phyloP scores from a whole-genome alignment of 306 rosid species.

The Quercus rubra region DNA sequence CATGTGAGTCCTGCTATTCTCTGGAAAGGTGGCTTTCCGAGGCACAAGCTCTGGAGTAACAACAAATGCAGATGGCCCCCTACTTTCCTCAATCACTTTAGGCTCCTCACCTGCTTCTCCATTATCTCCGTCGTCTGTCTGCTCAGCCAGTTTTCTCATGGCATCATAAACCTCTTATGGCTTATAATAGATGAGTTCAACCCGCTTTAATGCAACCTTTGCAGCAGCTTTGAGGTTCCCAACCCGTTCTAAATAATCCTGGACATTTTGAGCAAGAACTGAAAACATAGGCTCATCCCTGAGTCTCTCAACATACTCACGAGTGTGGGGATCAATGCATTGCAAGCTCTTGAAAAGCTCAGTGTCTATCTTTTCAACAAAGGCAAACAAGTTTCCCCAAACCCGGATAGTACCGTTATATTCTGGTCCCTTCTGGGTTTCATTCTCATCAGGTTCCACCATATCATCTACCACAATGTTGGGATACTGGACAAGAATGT shows the following conservation, averaged over 20 bases:
- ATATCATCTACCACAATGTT: constrained; percentile 82
- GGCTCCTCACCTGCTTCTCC: constrained; percentile 48
- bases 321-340: constrained; percentile 96
- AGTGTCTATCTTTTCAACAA: constrained; percentile 70
- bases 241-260: constrained; percentile 73
- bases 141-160: constrained; percentile 83
- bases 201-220: constrained; percentile 80
- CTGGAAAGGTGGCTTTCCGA: constrained; percentile 81
- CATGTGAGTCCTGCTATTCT: constrained; percentile 73
- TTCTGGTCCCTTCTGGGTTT: constrained; percentile 82
- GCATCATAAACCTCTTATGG: constrained; percentile 97
- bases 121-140: constrained; percentile 42
- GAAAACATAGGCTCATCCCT: constrained; percentile 76
- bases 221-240: constrained; percentile 70
- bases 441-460: constrained; percentile 86
- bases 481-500: constrained; percentile 69
- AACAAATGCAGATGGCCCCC: constrained; percentile 71
- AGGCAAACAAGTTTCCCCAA: constrained; percentile 94
- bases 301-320: constrained; percentile 93
- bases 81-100: constrained; percentile 55
- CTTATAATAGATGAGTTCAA: constrained; percentile 81
- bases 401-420: constrained; percentile 65
- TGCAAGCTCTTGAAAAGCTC: constrained; percentile 96
- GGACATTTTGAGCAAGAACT: constrained; percentile 94
- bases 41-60: constrained; percentile 76